Base-by-base conservation (phyloP, 2,329 filamentous ascomycete genomes). In the Raffaelea arxii region DNA sequence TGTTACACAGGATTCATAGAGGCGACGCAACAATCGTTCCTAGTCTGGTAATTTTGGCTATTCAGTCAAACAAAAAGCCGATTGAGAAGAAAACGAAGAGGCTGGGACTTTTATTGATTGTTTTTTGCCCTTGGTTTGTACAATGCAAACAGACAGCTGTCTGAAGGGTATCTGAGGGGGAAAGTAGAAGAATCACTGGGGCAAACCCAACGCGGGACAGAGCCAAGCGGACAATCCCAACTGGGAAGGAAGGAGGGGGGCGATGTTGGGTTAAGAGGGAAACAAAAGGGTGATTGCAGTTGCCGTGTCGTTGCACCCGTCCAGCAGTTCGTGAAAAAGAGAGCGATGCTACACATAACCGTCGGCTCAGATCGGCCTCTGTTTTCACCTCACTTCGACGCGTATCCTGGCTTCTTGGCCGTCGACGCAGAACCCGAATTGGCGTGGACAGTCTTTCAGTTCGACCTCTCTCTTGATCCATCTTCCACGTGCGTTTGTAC, bases 381-480 rank as follows among this genome's bases (percentile, higher is more conserved):
- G 38, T 10, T 19, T 11, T 39, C 18, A 49, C 19, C 16, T 51
- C 51, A 66, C 46, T 58, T 90, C 85, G 25, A 95, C 76, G 35
- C 88, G 73, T 30, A 96, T 74, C 52, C 65, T 78, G 10, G 78
- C 86, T 58, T 86, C 80, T 51, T 69, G 61, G 0, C 82, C 81
- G 59, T 94, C 88, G 48, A 96, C 79, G 64, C 83, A 88, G 56
- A 88, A 91, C 2, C 88, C 88, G 53, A 95, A 71, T 62, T 86
- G 80, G 56, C 86, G 79, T 10, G 87, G 90, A 12, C 87, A 84
- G 56, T 91, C 83, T 47, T 75, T 76, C 46, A 96, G 71, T 62
- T 90, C 84, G 25, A 89, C 80, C 62, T 94, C 87, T 49, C 89
- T 73, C 62, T 82, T 82, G 42, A 89, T 72, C 72, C 84, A 89